Evolutionary conservation across 1,284 basidiomycete species (phyloP).

Genomic region (Irpex sp.): DNA sequence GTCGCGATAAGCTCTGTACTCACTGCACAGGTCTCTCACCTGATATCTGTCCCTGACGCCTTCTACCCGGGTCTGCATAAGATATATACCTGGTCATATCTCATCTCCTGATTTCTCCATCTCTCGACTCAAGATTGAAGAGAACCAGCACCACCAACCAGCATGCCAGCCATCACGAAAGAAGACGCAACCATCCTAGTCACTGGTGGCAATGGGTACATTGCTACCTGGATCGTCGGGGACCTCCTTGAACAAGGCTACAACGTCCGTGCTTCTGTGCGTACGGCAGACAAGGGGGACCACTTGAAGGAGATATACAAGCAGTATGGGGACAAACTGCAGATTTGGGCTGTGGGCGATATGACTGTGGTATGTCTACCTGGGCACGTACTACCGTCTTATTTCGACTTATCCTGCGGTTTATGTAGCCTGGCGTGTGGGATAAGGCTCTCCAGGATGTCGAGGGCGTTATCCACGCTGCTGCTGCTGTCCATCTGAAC

Average conservation of each 20-base stretch:
- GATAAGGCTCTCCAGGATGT: constrained; percentile 39
- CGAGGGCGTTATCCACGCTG: constrained; percentile 42
- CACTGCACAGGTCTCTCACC: neutral
- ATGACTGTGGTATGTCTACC: constrained; percentile 41
- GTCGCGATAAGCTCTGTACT: neutral
- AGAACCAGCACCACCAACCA: neutral
- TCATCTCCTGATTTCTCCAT: neutral
- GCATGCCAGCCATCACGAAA: neutral
- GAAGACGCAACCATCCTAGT: constrained; percentile 24
- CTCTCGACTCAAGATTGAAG: neutral
- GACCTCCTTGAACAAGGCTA: constrained; percentile 38
- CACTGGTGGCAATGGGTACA: constrained; percentile 40
- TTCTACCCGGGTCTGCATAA: neutral
- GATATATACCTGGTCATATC: neutral
- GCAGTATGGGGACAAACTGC: constrained; percentile 41
- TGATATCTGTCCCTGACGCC: neutral
- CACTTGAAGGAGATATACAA: constrained; percentile 47
- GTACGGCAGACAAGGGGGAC: constrained; percentile 45
- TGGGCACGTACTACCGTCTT: neutral
- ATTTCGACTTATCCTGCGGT: neutral
- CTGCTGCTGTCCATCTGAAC: constrained; percentile 38
- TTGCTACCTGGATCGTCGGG: constrained; percentile 38
- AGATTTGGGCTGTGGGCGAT: constrained; percentile 51
- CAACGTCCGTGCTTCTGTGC: constrained; percentile 54
- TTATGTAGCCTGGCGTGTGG: constrained; percentile 29